phyloP scores from a whole-genome alignment of 805 yeast species.

The Lipomyces chichibuensis region DNA sequence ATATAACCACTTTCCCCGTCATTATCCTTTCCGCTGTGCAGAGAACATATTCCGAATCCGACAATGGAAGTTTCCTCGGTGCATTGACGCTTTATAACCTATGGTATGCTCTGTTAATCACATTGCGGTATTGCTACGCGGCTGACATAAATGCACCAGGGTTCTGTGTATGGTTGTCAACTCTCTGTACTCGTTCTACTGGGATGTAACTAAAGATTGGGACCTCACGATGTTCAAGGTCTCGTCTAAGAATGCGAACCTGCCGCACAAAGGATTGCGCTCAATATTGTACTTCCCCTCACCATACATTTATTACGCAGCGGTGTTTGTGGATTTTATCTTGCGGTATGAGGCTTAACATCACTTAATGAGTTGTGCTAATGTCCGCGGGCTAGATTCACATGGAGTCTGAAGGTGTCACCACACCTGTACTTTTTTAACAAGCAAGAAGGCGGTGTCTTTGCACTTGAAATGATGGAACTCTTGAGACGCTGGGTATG shows the following conservation, averaged over 20 bases:
- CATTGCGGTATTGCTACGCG: slow-evolving; percentile 34
- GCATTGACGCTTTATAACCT: slow-evolving; percentile 14
- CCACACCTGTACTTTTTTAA: slow-evolving; percentile 43
- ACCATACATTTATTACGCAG: slow-evolving; percentile 54
- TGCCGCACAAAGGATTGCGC: slow-evolving; percentile 38
- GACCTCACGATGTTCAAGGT: slow-evolving; percentile 58
- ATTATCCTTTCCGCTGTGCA: slow-evolving; percentile 45
- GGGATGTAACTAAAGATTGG: slow-evolving; percentile 96
- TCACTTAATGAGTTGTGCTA: not conserved
- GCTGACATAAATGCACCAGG: not conserved
- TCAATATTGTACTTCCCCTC: slow-evolving; percentile 39
- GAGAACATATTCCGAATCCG: slow-evolving; percentile 30
- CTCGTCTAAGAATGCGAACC: not conserved
- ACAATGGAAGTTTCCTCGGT: slow-evolving; percentile 13
- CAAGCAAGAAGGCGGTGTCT: slow-evolving; percentile 59
- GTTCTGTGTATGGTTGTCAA: slow-evolving; percentile 57
- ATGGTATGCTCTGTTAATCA: slow-evolving; percentile 12
- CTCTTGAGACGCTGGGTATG: slow-evolving; percentile 84
- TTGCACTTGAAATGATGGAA: slow-evolving; percentile 72
- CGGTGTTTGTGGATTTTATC: slow-evolving; percentile 62
- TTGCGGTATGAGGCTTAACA: slow-evolving; percentile 49
- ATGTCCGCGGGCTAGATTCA: slow-evolving; percentile 46
- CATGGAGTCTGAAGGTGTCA: slow-evolving; percentile 70
- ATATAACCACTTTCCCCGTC: slow-evolving; percentile 64
- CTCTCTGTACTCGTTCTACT: slow-evolving; percentile 75